A percentile compares a stretch with the other conserved stretches of the same genome.
Evolutionary conservation across 495 filamentous ascomycete genomes (phyloP).

Genomic region (Aspergillus sparsus): DNA sequence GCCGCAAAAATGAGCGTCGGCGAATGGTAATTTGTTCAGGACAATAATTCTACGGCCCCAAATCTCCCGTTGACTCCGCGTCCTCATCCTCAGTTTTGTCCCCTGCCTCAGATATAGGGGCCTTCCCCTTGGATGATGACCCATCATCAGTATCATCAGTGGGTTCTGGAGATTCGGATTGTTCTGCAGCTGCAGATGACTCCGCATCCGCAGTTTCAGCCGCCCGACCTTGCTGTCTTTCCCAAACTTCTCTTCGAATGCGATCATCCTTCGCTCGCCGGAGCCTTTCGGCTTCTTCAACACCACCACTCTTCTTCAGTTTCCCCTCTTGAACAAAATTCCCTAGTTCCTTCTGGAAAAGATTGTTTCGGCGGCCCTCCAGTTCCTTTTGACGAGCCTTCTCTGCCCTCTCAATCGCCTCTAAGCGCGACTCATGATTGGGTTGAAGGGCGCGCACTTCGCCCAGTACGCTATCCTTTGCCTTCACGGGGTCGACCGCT

Average conservation of each 20-base stretch:
- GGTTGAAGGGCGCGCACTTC: slow-evolving; percentile 94
- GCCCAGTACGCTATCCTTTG: slow-evolving; percentile 86
- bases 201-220: slow-evolving; percentile 36
- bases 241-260: slow-evolving; percentile 83
- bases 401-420: slow-evolving; percentile 95
- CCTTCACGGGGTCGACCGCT: slow-evolving; percentile 70
- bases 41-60: slow-evolving; percentile 3
- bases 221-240: slow-evolving; percentile 58
- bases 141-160: slow-evolving; percentile 15
- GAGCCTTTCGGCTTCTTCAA: slow-evolving; percentile 89
- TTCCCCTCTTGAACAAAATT: slow-evolving; percentile 88
- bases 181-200: slow-evolving; percentile 32
- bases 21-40: slow-evolving; percentile 1
- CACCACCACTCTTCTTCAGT: slow-evolving; percentile 91
- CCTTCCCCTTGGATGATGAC: slow-evolving; percentile 13
- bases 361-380: slow-evolving; percentile 70
- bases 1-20: slow-evolving; percentile 1
- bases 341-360: slow-evolving; percentile 86
- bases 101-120: slow-evolving; percentile 13
- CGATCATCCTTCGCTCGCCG: slow-evolving; percentile 84
- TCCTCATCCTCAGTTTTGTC: slow-evolving; percentile 8
- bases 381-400: slow-evolving; percentile 85
- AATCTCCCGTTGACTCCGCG: not conserved
- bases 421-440: slow-evolving; percentile 88
- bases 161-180: slow-evolving; percentile 25